Base-by-base conservation (phyloP, 441 rosid genomes). In the Flueggea neowawraea region DNA sequence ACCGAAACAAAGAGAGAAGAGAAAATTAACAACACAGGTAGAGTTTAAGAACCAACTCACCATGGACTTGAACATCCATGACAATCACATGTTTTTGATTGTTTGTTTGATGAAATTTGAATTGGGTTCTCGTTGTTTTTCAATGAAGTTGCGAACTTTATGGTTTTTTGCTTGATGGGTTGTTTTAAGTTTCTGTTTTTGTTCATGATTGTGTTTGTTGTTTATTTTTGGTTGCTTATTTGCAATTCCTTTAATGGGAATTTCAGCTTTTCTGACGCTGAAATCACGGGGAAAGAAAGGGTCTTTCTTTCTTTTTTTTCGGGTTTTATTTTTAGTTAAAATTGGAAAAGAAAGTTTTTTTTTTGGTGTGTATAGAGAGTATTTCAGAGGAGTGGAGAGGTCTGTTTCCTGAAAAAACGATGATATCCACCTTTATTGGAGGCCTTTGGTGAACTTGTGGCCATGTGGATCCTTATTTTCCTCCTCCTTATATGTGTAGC, bases 141-240 rank as follows among this genome's bases (percentile, higher is more conserved):
- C n/a, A 12, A 9, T 47, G n/a, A 47, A 47, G n/a, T 10, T 10
- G 50, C 12, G n/a, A 47, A 12, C 50, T 47, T 47, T 47, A 47
- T 10, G 50, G 3, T 47, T 47, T 47, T 11, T 47, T 47, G 0
- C 41, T 5, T 47, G 50, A 47, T 47, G 50, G 39, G 44, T n/a
- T 55, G 16, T 57, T 45, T 49, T 55, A 28, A 54, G 17, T 50
- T 10, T 45, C 12, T 54, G 15, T 4, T 48, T 31, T 8, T 33
- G 22, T 5, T 47, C 41, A 36, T 36, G 41, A 36, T 36, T 36
- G 41, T 36, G 13, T 65, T 59, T 16, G 60, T 43, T 44, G 33
- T 62, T 57, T 17, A 68, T 48, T 50, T 13, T 51, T 57, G 15
- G 47, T 51, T 31, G 6, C 14, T 10, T 6, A 36, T 52, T 55